phyloP scores from a whole-genome alignment of 495 filamentous ascomycete genomes.

The Bathelium albidoporum region DNA sequence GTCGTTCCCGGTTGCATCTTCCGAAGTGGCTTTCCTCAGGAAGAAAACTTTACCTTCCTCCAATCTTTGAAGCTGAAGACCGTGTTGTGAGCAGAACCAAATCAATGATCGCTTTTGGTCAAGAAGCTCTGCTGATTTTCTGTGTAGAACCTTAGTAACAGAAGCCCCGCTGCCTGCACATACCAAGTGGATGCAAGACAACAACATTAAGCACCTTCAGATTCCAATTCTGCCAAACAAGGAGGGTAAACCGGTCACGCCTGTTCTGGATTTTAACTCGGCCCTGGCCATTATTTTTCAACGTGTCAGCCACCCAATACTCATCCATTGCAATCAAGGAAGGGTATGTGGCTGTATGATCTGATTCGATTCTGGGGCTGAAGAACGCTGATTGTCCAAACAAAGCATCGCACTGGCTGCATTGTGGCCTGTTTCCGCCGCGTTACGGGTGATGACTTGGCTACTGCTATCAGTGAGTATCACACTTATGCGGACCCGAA shows the following conservation, averaged over 20 bases:
- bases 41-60: slow-evolving; percentile 54
- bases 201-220: slow-evolving; percentile 55
- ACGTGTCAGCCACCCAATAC: slow-evolving; percentile 56
- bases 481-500: slow-evolving; percentile 56
- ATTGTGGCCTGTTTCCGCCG: slow-evolving; percentile 63
- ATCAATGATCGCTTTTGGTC: not conserved
- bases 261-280: slow-evolving; percentile 48
- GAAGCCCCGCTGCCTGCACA: slow-evolving; percentile 51
- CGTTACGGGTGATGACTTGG: slow-evolving; percentile 47
- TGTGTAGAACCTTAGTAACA: slow-evolving; percentile 59
- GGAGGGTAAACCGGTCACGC: slow-evolving; percentile 41
- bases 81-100: slow-evolving; percentile 51
- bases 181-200: slow-evolving; percentile 47
- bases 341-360: slow-evolving; percentile 41
- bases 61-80: slow-evolving; percentile 56
- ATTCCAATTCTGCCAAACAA: slow-evolving; percentile 72
- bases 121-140: slow-evolving; percentile 10
- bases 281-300: slow-evolving; percentile 57
- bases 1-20: slow-evolving; percentile 55
- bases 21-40: slow-evolving; percentile 62
- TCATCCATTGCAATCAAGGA: slow-evolving; percentile 85
- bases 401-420: slow-evolving; percentile 72
- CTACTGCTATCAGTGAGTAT: slow-evolving; percentile 57
- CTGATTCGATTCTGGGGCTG: too few relatives aligned
- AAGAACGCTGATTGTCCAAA: not conserved